phyloP scores from a whole-genome alignment of 2,329 filamentous ascomycete species.

The Colletotrichum acutatum region DNA sequence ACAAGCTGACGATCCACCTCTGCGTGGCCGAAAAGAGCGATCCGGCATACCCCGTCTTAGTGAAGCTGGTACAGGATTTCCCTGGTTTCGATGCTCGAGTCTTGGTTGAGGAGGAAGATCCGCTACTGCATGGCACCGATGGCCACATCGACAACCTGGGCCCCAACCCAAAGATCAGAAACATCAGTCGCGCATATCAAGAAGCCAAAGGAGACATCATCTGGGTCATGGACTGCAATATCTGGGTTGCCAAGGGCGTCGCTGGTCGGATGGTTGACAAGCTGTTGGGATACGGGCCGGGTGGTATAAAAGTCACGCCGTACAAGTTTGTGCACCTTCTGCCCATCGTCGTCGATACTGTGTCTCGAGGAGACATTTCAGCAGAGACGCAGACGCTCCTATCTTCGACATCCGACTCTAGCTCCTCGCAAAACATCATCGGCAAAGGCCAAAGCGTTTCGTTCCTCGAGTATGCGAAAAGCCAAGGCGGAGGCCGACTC shows the following conservation, averaged over 20 bases:
- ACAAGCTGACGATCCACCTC: slow-evolving; percentile 82
- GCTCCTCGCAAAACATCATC: slow-evolving; percentile 40
- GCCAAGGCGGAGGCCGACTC: slow-evolving; percentile 78
- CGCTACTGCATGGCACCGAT: slow-evolving; percentile 67
- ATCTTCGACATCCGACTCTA: slow-evolving; percentile 46
- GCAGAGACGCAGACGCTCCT: slow-evolving; percentile 45
- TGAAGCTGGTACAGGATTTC: slow-evolving; percentile 78
- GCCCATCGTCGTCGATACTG: slow-evolving; percentile 85
- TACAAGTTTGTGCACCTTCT: slow-evolving; percentile 97
- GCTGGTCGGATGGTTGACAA: slow-evolving; percentile 90
- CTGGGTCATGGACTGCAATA: slow-evolving; percentile 96
- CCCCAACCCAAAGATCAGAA: slow-evolving; percentile 98
- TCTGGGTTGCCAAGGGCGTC: slow-evolving; percentile 86
- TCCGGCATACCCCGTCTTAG: slow-evolving; percentile 79
- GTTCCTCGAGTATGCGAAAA: slow-evolving; percentile 44
- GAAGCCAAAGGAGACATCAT: slow-evolving; percentile 89
- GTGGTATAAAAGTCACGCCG: slow-evolving; percentile 61
- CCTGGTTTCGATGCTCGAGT: slow-evolving; percentile 76
- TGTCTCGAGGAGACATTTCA: slow-evolving; percentile 45
- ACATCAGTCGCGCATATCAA: slow-evolving; percentile 92
- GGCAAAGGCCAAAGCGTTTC: slow-evolving; percentile 23
- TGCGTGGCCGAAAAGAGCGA: slow-evolving; percentile 83
- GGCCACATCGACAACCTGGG: slow-evolving; percentile 73
- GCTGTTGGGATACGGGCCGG: slow-evolving; percentile 73
- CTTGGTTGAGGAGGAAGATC: slow-evolving; percentile 85